Evolutionary conservation across 2,329 filamentous ascomycete species (phyloP).

Genomic region (Colletotrichum musicola): DNA sequence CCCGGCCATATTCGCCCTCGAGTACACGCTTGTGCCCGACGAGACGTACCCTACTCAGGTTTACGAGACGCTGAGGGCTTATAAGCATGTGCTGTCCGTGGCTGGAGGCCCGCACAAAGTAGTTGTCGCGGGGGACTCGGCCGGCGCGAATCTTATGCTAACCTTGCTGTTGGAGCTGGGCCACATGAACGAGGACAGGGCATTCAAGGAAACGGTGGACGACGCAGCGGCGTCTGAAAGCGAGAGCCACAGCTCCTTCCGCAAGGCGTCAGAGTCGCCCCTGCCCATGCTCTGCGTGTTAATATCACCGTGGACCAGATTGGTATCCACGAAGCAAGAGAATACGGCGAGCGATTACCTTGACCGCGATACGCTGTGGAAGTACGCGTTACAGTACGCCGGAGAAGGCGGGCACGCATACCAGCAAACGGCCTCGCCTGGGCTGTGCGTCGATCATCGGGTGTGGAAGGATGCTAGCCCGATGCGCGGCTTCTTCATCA

Average conservation of each 20-base stretch:
- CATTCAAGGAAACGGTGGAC: slow-evolving; percentile 24
- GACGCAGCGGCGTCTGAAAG: slow-evolving; percentile 35
- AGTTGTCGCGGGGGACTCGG: slow-evolving; percentile 83
- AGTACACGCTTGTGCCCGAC: slow-evolving; percentile 85
- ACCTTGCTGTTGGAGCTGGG: slow-evolving; percentile 78
- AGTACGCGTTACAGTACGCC: slow-evolving; percentile 78
- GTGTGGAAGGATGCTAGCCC: slow-evolving; percentile 79
- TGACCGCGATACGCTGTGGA: slow-evolving; percentile 73
- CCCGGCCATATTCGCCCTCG: slow-evolving; percentile 82
- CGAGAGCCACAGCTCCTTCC: slow-evolving; percentile 25
- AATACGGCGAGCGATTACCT: slow-evolving; percentile 83
- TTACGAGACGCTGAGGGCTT: slow-evolving; percentile 76
- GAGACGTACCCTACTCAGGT: slow-evolving; percentile 80
- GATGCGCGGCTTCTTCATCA: slow-evolving; percentile 74
- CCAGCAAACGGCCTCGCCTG: slow-evolving; percentile 69
- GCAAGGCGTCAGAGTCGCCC: slow-evolving; percentile 40
- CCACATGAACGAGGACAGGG: slow-evolving; percentile 50
- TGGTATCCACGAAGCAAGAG: slow-evolving; percentile 75
- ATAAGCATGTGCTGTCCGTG: slow-evolving; percentile 75
- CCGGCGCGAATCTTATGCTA: slow-evolving; percentile 80
- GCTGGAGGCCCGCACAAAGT: slow-evolving; percentile 71
- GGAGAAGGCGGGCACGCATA: slow-evolving; percentile 56
- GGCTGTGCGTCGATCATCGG: slow-evolving; percentile 72
- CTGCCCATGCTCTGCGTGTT: slow-evolving; percentile 71
- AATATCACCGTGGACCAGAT: slow-evolving; percentile 85